Evolutionary conservation across 306 rosid genomes (phyloP).

Genomic region (Mucuna pruriens): DNA sequence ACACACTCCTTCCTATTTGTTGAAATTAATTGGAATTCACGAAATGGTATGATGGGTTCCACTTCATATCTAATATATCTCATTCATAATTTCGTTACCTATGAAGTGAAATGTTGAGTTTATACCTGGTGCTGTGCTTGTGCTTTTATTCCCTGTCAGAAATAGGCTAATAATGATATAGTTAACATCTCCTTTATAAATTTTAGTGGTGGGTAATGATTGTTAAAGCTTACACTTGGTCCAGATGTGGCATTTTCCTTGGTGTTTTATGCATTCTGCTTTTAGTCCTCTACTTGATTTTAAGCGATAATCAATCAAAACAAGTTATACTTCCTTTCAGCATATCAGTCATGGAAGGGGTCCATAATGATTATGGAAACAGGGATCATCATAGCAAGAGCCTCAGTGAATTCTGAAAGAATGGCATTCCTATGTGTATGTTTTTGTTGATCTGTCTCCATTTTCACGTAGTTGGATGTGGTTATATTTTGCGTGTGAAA

Average conservation of each 20-base stretch:
- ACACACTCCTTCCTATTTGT: neutral
- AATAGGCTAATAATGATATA: neutral
- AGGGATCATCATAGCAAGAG: neutral
- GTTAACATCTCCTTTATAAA: neutral
- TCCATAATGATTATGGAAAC: neutral
- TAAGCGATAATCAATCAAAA: neutral
- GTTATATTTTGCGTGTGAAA: neutral
- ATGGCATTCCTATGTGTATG: neutral
- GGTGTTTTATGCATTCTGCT: neutral
- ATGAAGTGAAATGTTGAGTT: neutral
- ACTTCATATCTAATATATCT: neutral
- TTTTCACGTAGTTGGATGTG: neutral
- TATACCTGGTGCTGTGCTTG: slow-evolving; percentile 1
- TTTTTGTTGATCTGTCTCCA: neutral
- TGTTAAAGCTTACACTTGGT: neutral
- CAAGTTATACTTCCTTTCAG: neutral
- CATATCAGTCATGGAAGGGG: neutral
- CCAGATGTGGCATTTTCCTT: neutral
- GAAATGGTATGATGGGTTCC: neutral
- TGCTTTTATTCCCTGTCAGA: neutral
- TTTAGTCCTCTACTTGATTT: neutral
- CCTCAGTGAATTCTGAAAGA: neutral
- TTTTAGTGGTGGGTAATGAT: slow-evolving; percentile 4
- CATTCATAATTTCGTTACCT: neutral
- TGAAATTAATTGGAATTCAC: neutral